Conservation (phyloP, 768 basidiomycete genomes). For the Candolleomyces aberdarensis region DNA sequence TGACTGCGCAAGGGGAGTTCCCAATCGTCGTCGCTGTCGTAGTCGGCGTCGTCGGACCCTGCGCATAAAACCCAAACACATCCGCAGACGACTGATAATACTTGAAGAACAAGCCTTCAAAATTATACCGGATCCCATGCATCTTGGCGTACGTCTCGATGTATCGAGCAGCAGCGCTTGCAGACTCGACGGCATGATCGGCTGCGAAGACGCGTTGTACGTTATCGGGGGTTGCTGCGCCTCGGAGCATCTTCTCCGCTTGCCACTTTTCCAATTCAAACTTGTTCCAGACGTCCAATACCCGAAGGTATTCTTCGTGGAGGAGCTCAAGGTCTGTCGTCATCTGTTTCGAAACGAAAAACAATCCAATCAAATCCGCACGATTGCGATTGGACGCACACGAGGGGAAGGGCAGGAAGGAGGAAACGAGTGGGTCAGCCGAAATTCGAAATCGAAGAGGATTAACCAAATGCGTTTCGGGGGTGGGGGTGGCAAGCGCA, state of each 20-base stretch:
- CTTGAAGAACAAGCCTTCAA: constrained; percentile 6
- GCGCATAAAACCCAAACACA: neutral
- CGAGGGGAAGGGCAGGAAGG: neutral
- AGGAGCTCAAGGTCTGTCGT: constrained; percentile 1
- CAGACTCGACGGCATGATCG: neutral
- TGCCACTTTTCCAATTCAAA: constrained; percentile 6
- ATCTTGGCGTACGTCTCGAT: constrained; percentile 3
- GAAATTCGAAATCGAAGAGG: neutral
- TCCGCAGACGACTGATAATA: neutral
- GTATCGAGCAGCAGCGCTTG: constrained; percentile 1
- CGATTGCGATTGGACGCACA: neutral
- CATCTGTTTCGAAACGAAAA: neutral
- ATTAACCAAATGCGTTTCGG: neutral
- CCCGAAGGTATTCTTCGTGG: constrained; percentile 7
- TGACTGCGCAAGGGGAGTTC: too few species aligned
- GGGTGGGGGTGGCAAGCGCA: neutral
- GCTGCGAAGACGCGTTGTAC: neutral
- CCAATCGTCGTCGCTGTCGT: too few species aligned
- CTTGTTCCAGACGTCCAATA: neutral
- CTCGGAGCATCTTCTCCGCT: constrained; percentile 2
- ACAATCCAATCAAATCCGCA: too few species aligned
- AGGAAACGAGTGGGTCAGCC: neutral
- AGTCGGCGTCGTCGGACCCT: neutral
- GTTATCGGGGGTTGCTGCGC: constrained; percentile 1
- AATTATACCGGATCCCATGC: neutral